Conservation (phyloP, 1,284 basidiomycete species). For the Ceratobasidium sp. region DNA sequence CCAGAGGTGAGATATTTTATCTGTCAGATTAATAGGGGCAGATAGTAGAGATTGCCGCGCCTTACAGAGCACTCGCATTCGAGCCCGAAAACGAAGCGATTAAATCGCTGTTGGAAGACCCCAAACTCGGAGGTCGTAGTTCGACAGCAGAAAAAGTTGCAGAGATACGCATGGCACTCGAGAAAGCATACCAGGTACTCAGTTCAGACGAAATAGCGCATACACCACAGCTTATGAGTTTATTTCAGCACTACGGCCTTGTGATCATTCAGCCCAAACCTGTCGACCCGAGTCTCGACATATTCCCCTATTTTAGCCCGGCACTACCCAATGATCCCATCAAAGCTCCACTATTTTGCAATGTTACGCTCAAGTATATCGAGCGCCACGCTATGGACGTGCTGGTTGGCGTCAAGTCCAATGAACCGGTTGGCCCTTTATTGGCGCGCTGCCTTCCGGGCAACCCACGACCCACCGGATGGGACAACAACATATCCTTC, state of each 20-base stretch:
- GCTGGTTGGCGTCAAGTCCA: not conserved
- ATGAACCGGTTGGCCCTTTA: not conserved
- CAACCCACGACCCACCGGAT: not conserved
- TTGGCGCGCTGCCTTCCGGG: slow-evolving; percentile 2
- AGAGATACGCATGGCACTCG: not conserved
- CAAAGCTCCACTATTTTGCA: slow-evolving; percentile 1
- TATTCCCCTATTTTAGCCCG: slow-evolving; percentile 16
- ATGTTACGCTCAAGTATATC: slow-evolving; percentile 16
- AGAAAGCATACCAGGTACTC: slow-evolving; percentile 11
- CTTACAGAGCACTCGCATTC: slow-evolving; percentile 2
- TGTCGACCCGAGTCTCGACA: not conserved
- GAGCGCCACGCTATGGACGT: slow-evolving; percentile 20
- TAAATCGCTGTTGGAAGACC: slow-evolving; percentile 13
- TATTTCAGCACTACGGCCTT: not conserved
- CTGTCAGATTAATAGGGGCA: not conserved
- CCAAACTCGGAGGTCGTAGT: slow-evolving; percentile 15
- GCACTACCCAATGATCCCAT: slow-evolving; percentile 5
- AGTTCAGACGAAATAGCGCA: not conserved
- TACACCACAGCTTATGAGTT: not conserved
- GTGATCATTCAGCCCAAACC: not conserved
- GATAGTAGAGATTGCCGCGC: not conserved
- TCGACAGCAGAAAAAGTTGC: not conserved
- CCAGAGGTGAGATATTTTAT: slow-evolving; percentile 10
- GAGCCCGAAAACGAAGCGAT: slow-evolving; percentile 34
- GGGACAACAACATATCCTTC: not conserved